A percentile compares a stretch with the other conserved stretches of the same genome.
phyloP scores from a whole-genome alignment of 2,329 filamentous ascomycete genomes.

The Penicillium sp. region DNA sequence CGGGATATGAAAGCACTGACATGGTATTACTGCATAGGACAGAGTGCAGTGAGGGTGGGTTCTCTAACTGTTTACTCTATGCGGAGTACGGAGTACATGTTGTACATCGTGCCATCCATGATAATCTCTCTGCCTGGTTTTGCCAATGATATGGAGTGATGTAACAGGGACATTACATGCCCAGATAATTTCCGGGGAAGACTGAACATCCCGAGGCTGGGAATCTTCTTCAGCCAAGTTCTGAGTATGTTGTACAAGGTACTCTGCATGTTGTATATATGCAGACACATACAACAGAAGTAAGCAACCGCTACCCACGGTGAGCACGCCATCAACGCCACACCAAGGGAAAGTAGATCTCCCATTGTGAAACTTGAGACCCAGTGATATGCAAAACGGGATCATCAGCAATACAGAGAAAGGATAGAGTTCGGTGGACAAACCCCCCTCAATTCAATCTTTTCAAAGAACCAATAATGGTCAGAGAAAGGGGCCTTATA shows the following conservation, averaged over 20 bases:
- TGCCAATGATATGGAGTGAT: background rate
- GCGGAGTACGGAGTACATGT: background rate
- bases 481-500: background rate
- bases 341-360: slow-evolving; percentile 17
- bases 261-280: background rate
- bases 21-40: background rate
- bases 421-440: background rate
- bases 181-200: slow-evolving; percentile 6
- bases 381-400: slow-evolving; percentile 22
- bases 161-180: background rate
- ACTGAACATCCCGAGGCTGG: background rate
- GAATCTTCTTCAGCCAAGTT: background rate
- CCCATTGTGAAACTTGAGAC: slow-evolving; percentile 16
- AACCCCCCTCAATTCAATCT: background rate
- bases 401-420: slow-evolving; percentile 11
- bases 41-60: background rate
- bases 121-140: background rate
- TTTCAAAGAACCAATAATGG: background rate
- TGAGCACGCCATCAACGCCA: slow-evolving; percentile 23
- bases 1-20: background rate
- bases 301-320: background rate
- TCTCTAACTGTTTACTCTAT: background rate
- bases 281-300: background rate
- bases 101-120: background rate
- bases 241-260: background rate